Conservation (phyloP, 441 rosid species). For the Gossypium trilobum region DNA sequence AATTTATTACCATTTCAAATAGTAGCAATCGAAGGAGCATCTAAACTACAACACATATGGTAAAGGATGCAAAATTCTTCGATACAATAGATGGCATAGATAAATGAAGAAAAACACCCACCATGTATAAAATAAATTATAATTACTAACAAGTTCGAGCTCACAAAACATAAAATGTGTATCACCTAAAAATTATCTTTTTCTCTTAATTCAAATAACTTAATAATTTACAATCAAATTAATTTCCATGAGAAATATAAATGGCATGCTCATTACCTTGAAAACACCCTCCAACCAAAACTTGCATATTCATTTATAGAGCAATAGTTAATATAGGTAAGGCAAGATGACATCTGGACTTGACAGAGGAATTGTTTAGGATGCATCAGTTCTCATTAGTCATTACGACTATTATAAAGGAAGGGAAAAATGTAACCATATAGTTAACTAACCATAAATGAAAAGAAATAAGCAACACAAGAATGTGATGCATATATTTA, state of each 20-base stretch:
- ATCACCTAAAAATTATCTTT: not conserved
- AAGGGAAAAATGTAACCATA: slow-evolving; percentile 12
- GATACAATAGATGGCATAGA: too few species aligned
- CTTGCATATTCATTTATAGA: slow-evolving; percentile 32
- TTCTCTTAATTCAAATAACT: slow-evolving; percentile 6
- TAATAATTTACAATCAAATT: slow-evolving; percentile 12
- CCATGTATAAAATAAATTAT: not conserved
- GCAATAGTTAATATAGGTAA: not conserved
- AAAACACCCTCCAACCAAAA: slow-evolving; percentile 84
- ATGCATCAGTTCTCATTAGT: too few species aligned
- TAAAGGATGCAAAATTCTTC: not conserved
- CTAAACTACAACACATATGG: too few species aligned
- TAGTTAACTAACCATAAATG: slow-evolving; percentile 33
- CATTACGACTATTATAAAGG: not conserved
- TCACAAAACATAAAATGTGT: slow-evolving; percentile 5
- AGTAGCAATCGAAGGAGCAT: too few species aligned
- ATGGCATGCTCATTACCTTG: slow-evolving; percentile 46
- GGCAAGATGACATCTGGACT: not conserved
- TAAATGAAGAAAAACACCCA: not conserved
- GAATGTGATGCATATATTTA: too few species aligned
- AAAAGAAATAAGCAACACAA: too few species aligned
- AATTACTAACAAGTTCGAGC: not conserved
- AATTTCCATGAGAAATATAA: not conserved
- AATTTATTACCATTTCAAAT: too few species aligned
- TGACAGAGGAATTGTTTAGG: not conserved